Evolutionary conservation across 2,329 filamentous ascomycete species (phyloP).

Genomic region (Aspergillus thermomutatus): DNA sequence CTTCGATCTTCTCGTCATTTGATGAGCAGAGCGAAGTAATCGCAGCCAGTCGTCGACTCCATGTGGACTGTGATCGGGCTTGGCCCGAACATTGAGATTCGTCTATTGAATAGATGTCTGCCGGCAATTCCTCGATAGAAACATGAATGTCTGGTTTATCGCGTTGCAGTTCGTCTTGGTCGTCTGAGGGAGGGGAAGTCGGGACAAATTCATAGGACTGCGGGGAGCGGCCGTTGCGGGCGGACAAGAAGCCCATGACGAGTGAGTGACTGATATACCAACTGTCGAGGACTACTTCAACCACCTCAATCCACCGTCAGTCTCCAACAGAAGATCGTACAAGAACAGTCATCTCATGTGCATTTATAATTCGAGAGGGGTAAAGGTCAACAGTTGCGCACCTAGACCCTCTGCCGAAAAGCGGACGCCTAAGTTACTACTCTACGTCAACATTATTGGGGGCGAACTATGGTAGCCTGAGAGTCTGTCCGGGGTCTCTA

Average conservation of each 20-base stretch:
- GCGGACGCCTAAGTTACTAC: too few relatives aligned
- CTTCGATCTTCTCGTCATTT: slow-evolving; percentile 2
- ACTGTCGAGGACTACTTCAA: not conserved
- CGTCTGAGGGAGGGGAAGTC: not conserved
- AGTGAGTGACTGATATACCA: not conserved
- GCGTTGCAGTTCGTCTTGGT: not conserved
- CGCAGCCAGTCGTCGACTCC: slow-evolving; percentile 9
- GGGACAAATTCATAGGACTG: not conserved
- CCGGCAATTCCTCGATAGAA: not conserved
- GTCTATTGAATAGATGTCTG: not conserved
- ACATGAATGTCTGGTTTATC: not conserved
- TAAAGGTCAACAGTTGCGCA: not conserved
- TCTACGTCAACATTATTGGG: not conserved
- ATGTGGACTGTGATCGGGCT: not conserved
- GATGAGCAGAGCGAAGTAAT: slow-evolving; percentile 9
- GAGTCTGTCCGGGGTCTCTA: too few relatives aligned
- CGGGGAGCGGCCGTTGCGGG: not conserved
- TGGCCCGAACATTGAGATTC: not conserved
- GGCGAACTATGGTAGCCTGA: too few relatives aligned
- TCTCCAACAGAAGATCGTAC: not conserved
- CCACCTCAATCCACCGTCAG: not conserved
- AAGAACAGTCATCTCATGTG: not conserved
- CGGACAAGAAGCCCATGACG: not conserved
- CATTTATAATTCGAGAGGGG: not conserved
- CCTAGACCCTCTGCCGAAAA: too few relatives aligned